A percentile compares a stretch with the other conserved stretches of the same genome.
phyloP scores from a whole-genome alignment of 2,329 filamentous ascomycete genomes.

The Cladosporium sp. region DNA sequence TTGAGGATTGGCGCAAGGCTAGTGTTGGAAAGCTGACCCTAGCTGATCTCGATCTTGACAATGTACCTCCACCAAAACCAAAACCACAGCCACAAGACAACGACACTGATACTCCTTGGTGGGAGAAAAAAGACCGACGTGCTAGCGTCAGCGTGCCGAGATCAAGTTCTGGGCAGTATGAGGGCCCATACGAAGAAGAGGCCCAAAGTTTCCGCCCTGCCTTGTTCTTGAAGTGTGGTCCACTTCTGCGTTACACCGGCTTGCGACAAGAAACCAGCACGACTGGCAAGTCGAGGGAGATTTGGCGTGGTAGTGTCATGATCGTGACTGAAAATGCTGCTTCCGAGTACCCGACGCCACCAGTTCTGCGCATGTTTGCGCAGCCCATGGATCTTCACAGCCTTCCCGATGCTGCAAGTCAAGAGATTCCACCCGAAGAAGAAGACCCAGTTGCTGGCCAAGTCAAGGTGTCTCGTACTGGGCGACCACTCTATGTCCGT shows the following conservation, averaged over 20 bases:
- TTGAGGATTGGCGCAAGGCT: conserved; percentile 53
- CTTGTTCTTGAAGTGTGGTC: conserved; percentile 84
- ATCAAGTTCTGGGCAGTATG: conserved; percentile 42
- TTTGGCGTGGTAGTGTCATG: conserved; percentile 93
- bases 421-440: conserved; percentile 69
- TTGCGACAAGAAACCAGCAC: conserved; percentile 57
- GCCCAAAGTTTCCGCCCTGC: conserved; percentile 73
- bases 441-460: conserved; percentile 86
- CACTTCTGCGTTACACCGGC: conserved; percentile 83
- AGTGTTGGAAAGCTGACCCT: conserved; percentile 36
- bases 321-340: conserved; percentile 84
- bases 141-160: conserved; percentile 18
- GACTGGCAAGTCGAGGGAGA: conserved; percentile 47
- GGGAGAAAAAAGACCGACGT: conserved; percentile 52
- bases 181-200: conserved; percentile 62
- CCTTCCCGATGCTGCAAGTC: conserved; percentile 67
- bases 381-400: conserved; percentile 80
- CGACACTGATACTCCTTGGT: conserved; percentile 57
- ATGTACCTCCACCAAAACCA: conserved; percentile 4
- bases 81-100: conserved; percentile 5
- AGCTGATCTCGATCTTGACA: conserved; percentile 42
- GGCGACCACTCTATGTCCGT: conserved; percentile 81
- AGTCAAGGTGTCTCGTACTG: conserved; percentile 77
- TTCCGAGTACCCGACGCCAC: conserved; percentile 75
- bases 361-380: conserved; percentile 77